Base-by-base conservation (phyloP, 805 yeast species). In the Lachancea kluyveri region DNA sequence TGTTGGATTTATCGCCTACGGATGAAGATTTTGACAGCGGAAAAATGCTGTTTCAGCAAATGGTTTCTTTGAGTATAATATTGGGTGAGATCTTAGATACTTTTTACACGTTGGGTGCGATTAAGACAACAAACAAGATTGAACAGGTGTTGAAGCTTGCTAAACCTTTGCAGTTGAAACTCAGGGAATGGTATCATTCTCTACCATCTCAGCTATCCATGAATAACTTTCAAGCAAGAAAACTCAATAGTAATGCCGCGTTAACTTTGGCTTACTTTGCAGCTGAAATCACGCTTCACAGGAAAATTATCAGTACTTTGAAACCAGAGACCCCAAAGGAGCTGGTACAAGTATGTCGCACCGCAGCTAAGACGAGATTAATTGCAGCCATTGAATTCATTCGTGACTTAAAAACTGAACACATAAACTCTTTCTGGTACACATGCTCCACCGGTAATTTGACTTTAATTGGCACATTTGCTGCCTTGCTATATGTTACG, bases 391-490 rank as follows among this genome's bases (percentile, higher is more conserved):
- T 83, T 39, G 92, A 82, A 33, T 82, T 85, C 54, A 77, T 84
- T 7, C 63, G 79, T 30, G 79, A 76, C 38, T 65, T 88, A 53
- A 79, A 77, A 44, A 79, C 81, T 7, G 95, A 86, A 44, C 94
- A 86, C 49, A 68, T 85, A 28, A 88, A 79, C 51, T 75, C 94
- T 8, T 87, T 86, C 54, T 88, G 96, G 96, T 92, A 84, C 57
- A 74, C 87, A 2, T 74, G 87, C 2, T 73, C 95, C 0, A 68
- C 92, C 0, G 69, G 81, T 9, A 85, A 84, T 48, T 74, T 88
- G 41, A 76, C 94, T 5, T 59, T 84, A 21, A 84, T 87, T 23
- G 96, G 95, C 2, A 74, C 90, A 0, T 88, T 88, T 66, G 95
- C 95, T 0, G 79, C 94, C 0, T 63, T 88, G 8, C 59, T 88